These are phyloP conservation scores for Comarum palustre DNA, from an alignment of 306 rosid species.

Conservation along the genomic window DNA sequence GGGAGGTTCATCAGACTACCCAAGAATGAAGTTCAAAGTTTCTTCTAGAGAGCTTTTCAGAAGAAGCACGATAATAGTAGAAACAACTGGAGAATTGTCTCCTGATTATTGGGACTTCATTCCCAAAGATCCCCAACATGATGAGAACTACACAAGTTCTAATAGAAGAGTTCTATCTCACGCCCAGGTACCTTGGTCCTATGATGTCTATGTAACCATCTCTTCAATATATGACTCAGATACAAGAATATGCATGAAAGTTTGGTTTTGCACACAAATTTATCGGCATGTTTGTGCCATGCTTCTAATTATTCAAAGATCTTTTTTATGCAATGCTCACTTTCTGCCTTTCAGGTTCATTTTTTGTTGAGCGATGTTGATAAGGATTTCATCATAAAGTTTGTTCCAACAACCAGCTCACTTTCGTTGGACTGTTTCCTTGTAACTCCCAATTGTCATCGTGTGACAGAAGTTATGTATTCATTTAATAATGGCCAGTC, in stretches of 20 bases:
- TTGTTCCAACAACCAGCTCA: slow-evolving; percentile 50
- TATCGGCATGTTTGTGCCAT: too few species aligned
- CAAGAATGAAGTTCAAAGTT: slow-evolving; percentile 67
- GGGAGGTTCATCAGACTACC: slow-evolving; percentile 64
- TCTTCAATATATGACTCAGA: background rate
- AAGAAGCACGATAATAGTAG: slow-evolving; percentile 65
- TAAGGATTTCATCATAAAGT: slow-evolving; percentile 49
- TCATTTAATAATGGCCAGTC: slow-evolving; percentile 55
- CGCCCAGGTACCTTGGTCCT: slow-evolving; percentile 54
- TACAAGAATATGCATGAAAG: background rate
- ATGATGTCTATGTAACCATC: background rate
- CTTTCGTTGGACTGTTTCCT: slow-evolving; percentile 54
- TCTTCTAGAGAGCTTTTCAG: slow-evolving; percentile 59
- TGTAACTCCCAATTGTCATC: slow-evolving; percentile 84
- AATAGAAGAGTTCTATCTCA: slow-evolving; percentile 72
- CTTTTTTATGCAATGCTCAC: slow-evolving; percentile 8
- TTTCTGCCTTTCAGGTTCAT: slow-evolving; percentile 59
- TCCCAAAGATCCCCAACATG: slow-evolving; percentile 59
- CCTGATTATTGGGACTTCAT: slow-evolving; percentile 80
- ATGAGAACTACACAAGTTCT: slow-evolving; percentile 42
- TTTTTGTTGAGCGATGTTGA: slow-evolving; percentile 63
- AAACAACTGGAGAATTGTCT: slow-evolving; percentile 54
- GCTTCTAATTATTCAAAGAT: slow-evolving; percentile 16
- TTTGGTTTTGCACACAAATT: background rate
- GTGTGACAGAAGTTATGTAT: slow-evolving; percentile 65